Conservation (phyloP, 371 early-diverging fungal genomes). For the Smittium culicis region DNA sequence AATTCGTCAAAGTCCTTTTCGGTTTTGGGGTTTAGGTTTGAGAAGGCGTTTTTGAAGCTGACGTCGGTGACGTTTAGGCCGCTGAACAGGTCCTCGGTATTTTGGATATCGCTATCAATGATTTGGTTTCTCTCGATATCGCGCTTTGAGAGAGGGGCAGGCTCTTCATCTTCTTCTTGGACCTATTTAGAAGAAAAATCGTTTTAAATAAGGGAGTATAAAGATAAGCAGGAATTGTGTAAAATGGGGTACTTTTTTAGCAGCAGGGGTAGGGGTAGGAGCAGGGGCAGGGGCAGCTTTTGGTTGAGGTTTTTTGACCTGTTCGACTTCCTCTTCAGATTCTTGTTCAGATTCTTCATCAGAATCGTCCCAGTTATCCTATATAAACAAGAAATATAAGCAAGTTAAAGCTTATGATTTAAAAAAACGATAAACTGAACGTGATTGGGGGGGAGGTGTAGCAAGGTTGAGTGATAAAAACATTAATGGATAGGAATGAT, state of each 20-base stretch:
- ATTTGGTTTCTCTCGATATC: conserved; percentile 50
- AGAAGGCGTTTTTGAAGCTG: conserved; percentile 36
- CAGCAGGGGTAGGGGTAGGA: conserved; percentile 11
- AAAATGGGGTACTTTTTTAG: neutral
- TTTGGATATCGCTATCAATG: conserved; percentile 66
- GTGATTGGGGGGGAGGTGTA: neutral
- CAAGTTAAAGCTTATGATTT: no score
- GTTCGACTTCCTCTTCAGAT: conserved; percentile 31
- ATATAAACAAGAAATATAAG: no score
- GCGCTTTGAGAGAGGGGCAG: conserved; percentile 32
- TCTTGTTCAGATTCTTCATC: conserved; percentile 50
- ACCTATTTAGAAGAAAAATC: no score
- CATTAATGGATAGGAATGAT: neutral
- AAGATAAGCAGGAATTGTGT: no score
- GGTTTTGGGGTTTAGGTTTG: conserved; percentile 59
- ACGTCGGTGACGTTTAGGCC: conserved; percentile 45
- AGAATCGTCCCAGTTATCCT: conserved; percentile 61
- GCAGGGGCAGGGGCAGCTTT: neutral
- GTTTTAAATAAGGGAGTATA: no score
- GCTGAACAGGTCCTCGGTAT: conserved; percentile 70
- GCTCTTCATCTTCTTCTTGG: conserved; percentile 21
- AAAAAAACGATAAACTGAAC: no score
- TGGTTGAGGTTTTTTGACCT: conserved; percentile 31
- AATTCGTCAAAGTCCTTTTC: conserved; percentile 72
- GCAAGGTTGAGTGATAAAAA: neutral